Conservation (phyloP, 2,329 filamentous ascomycete genomes). For the Aquanectria penicillioides region DNA sequence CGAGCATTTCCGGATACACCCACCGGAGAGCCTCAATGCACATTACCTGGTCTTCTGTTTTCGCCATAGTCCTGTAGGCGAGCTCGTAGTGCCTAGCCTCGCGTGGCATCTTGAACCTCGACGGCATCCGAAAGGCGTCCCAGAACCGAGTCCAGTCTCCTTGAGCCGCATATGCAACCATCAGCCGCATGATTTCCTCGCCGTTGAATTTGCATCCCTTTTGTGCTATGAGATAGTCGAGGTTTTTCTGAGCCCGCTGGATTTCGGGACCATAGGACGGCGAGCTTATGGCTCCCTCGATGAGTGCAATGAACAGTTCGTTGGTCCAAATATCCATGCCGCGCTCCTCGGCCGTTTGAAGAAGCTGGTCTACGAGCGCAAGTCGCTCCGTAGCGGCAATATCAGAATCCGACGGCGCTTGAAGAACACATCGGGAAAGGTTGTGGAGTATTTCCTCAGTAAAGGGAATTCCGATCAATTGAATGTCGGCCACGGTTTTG, state of each 20-base stretch:
- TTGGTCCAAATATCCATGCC: slow-evolving; percentile 54
- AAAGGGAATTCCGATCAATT: slow-evolving; percentile 49
- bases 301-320: slow-evolving; percentile 60
- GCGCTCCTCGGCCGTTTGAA: slow-evolving; percentile 57
- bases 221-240: slow-evolving; percentile 57
- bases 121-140: slow-evolving; percentile 66
- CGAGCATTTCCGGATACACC: slow-evolving; percentile 68
- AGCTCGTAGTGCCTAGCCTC: slow-evolving; percentile 64
- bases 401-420: slow-evolving; percentile 28
- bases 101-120: slow-evolving; percentile 60
- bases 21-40: slow-evolving; percentile 61
- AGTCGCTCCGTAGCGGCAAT: slow-evolving; percentile 45
- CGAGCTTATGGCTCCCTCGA: slow-evolving; percentile 51
- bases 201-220: slow-evolving; percentile 50
- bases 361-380: slow-evolving; percentile 53
- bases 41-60: slow-evolving; percentile 52
- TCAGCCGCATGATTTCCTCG: slow-evolving; percentile 53
- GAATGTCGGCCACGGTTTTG: slow-evolving; percentile 51
- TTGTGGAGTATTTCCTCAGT: slow-evolving; percentile 47
- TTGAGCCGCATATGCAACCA: slow-evolving; percentile 57
- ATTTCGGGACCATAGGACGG: slow-evolving; percentile 46
- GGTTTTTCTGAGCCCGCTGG: slow-evolving; percentile 52
- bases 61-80: slow-evolving; percentile 61
- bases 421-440: slow-evolving; percentile 53
- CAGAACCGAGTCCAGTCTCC: slow-evolving; percentile 67